phyloP scores from a whole-genome alignment of 768 basidiomycete genomes.

The Boletus sensibilis region DNA sequence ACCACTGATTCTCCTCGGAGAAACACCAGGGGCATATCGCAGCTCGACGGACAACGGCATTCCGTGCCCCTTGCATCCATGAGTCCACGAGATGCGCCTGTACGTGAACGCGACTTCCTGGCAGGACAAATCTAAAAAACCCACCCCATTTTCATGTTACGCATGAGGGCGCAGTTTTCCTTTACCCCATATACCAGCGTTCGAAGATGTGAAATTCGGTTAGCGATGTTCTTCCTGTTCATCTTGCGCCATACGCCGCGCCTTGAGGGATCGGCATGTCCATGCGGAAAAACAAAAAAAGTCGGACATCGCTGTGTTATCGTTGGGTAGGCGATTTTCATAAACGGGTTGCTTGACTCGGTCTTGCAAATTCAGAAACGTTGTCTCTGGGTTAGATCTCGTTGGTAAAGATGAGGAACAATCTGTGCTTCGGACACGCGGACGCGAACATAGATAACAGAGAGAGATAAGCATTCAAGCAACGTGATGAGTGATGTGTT shows the following conservation, averaged over 20 bases:
- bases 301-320: background rate
- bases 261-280: background rate
- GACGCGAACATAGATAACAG: background rate
- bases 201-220: conserved; percentile 3
- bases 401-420: background rate
- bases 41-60: background rate
- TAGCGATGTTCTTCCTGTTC: background rate
- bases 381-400: background rate
- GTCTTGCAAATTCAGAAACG: background rate
- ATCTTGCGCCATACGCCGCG: too few species aligned
- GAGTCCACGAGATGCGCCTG: background rate
- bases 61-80: background rate
- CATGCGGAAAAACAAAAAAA: background rate
- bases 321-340: background rate
- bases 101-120: background rate
- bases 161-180: background rate
- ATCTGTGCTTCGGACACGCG: background rate
- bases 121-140: background rate
- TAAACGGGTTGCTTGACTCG: background rate
- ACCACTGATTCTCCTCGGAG: background rate
- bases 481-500: conserved; percentile 1
- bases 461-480: background rate
- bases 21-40: background rate
- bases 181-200: background rate
- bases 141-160: background rate